Conservation (phyloP, 192 early-diverging fungal species). For the Phlyctochytrium arcticum region DNA sequence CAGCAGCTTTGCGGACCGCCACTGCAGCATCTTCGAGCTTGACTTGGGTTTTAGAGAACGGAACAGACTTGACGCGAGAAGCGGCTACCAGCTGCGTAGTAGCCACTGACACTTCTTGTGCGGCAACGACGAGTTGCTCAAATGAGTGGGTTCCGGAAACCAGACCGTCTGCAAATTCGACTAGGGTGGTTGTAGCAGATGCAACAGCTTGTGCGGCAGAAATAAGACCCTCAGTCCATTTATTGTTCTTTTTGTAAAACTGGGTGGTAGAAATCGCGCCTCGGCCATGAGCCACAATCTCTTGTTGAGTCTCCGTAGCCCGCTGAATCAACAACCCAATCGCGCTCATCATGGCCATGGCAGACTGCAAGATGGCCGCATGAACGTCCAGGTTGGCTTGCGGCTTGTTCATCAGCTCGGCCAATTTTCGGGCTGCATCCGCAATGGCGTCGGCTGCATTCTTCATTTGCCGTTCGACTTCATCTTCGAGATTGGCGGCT, state of each 20-base stretch:
- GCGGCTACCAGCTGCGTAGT: slow-evolving; percentile 97
- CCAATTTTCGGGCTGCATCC: slow-evolving; percentile 78
- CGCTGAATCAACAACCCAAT: slow-evolving; percentile 91
- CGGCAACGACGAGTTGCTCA: slow-evolving; percentile 96
- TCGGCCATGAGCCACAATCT: slow-evolving; percentile 91
- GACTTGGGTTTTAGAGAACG: slow-evolving; percentile 90
- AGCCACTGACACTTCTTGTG: slow-evolving; percentile 92
- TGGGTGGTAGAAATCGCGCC: slow-evolving; percentile 74
- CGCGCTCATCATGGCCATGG: slow-evolving; percentile 90
- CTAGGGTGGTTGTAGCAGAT: slow-evolving; percentile 84
- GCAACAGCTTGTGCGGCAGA: slow-evolving; percentile 95
- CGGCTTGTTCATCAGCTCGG: slow-evolving; percentile 74
- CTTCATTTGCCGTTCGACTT: slow-evolving; percentile 92
- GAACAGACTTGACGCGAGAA: slow-evolving; percentile 88
- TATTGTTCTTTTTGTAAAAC: slow-evolving; percentile 99
- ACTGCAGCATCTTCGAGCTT: slow-evolving; percentile 90
- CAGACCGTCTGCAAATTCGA: slow-evolving; percentile 94
- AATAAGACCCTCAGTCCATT: slow-evolving; percentile 98
- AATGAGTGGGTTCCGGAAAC: slow-evolving; percentile 83
- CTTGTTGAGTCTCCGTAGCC: slow-evolving; percentile 92
- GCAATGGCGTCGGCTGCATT: slow-evolving; percentile 89
- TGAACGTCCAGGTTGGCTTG: slow-evolving; percentile 85
- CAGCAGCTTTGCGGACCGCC: slow-evolving; percentile 87
- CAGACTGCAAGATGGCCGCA: slow-evolving; percentile 81
- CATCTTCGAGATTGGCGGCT: slow-evolving; percentile 81